phyloP scores from a whole-genome alignment of 768 basidiomycete species.

The Lactarius sp. region DNA sequence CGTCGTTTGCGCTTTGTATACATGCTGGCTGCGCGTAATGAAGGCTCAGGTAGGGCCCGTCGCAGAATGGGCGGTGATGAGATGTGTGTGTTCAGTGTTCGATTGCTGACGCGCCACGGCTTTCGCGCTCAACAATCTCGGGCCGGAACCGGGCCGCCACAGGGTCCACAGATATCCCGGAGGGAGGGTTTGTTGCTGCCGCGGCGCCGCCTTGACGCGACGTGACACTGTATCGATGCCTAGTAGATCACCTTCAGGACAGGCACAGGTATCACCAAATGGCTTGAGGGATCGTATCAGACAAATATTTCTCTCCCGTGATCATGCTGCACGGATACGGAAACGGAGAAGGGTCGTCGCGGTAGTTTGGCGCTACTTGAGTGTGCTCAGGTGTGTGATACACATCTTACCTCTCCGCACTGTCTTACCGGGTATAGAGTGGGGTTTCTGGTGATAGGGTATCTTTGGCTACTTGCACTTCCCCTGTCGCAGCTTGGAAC shows the following conservation, averaged over 20 bases:
- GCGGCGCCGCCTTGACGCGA: no score
- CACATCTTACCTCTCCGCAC: not conserved
- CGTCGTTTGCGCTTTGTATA: constrained; percentile 55
- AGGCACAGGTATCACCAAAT: not conserved
- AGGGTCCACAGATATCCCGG: no score
- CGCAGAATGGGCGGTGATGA: constrained; percentile 1
- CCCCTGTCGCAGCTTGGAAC: constrained; percentile 63
- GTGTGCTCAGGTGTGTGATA: constrained; percentile 20
- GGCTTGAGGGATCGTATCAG: constrained; percentile 7
- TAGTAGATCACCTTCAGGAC: not conserved
- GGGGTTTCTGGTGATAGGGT: constrained; percentile 56
- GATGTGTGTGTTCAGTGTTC: constrained; percentile 3
- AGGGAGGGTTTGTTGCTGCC: no score
- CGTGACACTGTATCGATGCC: constrained; percentile 1
- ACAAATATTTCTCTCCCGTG: not conserved
- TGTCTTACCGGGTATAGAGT: constrained; percentile 38
- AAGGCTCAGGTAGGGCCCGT: not conserved
- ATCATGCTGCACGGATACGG: constrained; percentile 13
- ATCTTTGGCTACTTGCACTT: constrained; percentile 79
- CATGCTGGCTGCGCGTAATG: constrained; percentile 37
- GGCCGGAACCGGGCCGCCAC: constrained; percentile 9
- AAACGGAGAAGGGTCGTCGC: constrained; percentile 17
- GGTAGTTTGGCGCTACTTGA: constrained; percentile 7
- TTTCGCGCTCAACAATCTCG: constrained; percentile 3
- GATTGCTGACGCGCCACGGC: constrained; percentile 4